Base-by-base conservation (phyloP, 2,329 filamentous ascomycete genomes). In the Aspergillus ustus region DNA sequence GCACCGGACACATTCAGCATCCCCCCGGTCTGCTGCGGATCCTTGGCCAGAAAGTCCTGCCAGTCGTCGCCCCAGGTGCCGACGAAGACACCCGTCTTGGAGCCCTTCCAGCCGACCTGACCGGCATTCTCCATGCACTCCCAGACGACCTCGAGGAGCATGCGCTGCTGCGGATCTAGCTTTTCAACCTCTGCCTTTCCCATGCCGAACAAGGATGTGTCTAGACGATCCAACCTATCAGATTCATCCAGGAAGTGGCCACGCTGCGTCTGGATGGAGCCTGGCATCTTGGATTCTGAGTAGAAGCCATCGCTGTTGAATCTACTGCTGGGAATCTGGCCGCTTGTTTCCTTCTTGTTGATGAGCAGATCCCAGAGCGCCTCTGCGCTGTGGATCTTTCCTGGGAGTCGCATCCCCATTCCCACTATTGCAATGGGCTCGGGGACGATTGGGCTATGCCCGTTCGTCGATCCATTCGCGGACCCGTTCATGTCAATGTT, bases 61-160 rank as follows among this genome's bases (percentile, higher is more conserved):
- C 70, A 73, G 28, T 72, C 70, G n/a, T 70, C 67, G 0, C 66
- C 48, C 19, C 19, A 52, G 15, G 50, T 20, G n/a, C 50, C 50
- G 15, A 52, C 66, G 57, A 67, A 73, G 0, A 61, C 59, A 0
- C 70, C 71, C 1, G 69, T 60, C 50, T 63, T 72, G 56, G 64
- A 69, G 0, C 76, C 73, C 71, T 22, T 73, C 68, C 11, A 72
- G 19, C 67, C 49, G n/a, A 66, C 59, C 53, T 73, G 48, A 31
- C 76, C 71, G 0, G 69, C 67, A 49, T 69, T 69, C 45, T 77
- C 74, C n/a, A 78, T 29, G n/a, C 67, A 70, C 56, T 78, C 76
- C 15, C 67, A 67, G 5, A 66, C 63, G 8, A 75, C 69, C 51
- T 78, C 75, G 0, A 77, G 59, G 20, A 76, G 49, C 15, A 69